Evolutionary conservation across 2,329 filamentous ascomycete genomes (phyloP), one percentile per base, ranked within the genome.

Genomic region (Trichoderma endophyticum): DNA sequence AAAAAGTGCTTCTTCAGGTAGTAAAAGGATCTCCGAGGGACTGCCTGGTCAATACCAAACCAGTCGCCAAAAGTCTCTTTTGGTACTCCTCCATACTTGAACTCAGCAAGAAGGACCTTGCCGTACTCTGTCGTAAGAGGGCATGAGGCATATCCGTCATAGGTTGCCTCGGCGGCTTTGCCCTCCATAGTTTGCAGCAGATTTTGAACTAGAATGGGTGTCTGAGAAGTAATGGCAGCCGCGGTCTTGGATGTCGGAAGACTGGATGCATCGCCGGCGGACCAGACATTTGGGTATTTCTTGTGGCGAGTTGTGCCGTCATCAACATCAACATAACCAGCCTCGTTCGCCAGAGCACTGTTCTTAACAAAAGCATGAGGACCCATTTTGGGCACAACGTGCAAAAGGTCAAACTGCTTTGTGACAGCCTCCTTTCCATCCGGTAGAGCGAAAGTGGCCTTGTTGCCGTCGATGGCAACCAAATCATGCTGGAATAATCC

Each of bases 1-100:
- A 91, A 91, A 76, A 91, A 91, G 76, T 90, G 86, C 80, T 89
- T 91, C 83, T 91, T 91, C 59, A 91, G 75, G 75, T 90, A 82
- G 74, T 89, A 91, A 76, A 91, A 91, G 0, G 85, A 81, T 4
- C 85, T 84, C 4, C 88, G 84, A 2, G 89, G 89, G 11, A 80
- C 79, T 0, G 78, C 84, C 78, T 91, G 89, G 75, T 91, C 88
- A 7, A 90, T 82, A 1, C 88, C 88, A 15, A 90, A 79, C 77
- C 79, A 80, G 3, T 82, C 79, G 5, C 81, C 83, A 73, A 91
- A 91, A 0, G 89, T 90, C 82, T 91, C 89, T 77, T 90, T 89
- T 7, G 89, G 88, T 74, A 83, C 83, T 9, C 87, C 88, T 2
- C 87, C 89, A 73, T 91, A 91, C 81, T 88, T 90, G 82, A 91